A percentile compares a stretch with the other conserved stretches of the same genome.
These are phyloP conservation scores for Lachancea mirantina DNA, from an alignment of 805 yeast species.

Conservation along the genomic window DNA sequence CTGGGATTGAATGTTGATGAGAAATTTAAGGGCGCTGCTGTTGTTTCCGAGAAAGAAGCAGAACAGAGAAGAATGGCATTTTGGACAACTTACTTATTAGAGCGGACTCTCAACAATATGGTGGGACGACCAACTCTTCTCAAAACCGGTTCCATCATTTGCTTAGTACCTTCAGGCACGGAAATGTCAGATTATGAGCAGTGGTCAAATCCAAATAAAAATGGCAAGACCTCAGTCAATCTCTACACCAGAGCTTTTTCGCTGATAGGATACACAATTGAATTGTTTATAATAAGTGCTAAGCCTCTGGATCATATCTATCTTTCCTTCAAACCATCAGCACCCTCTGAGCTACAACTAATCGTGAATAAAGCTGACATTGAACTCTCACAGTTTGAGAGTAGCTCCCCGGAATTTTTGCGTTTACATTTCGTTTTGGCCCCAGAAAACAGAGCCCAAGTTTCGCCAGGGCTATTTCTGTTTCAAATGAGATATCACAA, in stretches of 20 bases:
- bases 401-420: neutral
- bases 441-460: neutral
- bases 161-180: neutral
- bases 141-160: neutral
- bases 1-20: neutral
- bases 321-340: neutral
- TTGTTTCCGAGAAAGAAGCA: neutral
- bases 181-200: neutral
- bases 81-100: neutral
- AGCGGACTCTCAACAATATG: neutral
- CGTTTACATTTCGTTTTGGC: neutral
- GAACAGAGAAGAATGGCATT: neutral
- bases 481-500: neutral
- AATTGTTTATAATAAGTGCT: neutral
- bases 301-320: neutral
- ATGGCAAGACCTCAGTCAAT: no score
- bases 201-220: neutral
- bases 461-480: neutral
- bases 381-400: neutral
- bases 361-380: neutral
- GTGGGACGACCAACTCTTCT: neutral
- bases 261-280: neutral
- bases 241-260: neutral
- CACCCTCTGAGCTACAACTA: neutral
- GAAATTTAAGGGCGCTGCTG: neutral